Percentiles rank a stretch among this genome's conserved stretches.
These are phyloP conservation scores for Cornus controversa DNA, from an alignment of 148 eudicot species.

Conservation along the genomic window DNA sequence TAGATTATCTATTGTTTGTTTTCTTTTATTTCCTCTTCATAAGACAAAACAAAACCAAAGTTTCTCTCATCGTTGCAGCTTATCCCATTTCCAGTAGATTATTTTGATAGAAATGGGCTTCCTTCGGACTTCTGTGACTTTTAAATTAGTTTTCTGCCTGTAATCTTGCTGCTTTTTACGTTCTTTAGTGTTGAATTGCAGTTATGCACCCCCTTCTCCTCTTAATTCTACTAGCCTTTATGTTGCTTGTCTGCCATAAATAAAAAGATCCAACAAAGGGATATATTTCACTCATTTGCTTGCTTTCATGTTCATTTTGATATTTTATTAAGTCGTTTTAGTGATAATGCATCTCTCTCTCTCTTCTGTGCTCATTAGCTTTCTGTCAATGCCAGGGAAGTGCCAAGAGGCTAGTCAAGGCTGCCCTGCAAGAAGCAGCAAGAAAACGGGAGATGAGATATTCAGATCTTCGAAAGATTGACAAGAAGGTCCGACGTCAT, in stretches of 20 bases:
- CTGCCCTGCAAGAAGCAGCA: constrained; percentile 83
- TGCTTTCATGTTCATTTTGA: background rate
- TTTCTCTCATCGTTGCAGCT: background rate
- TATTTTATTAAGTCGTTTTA: background rate
- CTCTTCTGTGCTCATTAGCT: background rate
- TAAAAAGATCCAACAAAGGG: background rate
- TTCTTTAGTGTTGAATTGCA: background rate
- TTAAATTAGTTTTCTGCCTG: background rate
- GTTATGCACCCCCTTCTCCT: background rate
- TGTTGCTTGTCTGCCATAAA: background rate
- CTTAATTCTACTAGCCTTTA: no score
- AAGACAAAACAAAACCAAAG: no score
- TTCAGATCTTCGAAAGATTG: constrained; percentile 70
- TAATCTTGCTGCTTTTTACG: background rate
- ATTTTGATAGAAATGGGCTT: background rate
- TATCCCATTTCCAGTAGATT: background rate
- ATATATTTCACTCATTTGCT: no score
- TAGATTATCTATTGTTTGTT: no score
- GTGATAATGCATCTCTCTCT: background rate
- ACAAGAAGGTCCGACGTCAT: constrained; percentile 73
- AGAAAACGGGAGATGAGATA: constrained; percentile 76
- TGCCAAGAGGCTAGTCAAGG: constrained; percentile 65
- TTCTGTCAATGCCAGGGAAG: constrained; percentile 53
- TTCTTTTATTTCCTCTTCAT: no score
- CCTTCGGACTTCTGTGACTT: background rate